Conservation (phyloP, 768 basidiomycete species). For the Kondoa malvinella region DNA sequence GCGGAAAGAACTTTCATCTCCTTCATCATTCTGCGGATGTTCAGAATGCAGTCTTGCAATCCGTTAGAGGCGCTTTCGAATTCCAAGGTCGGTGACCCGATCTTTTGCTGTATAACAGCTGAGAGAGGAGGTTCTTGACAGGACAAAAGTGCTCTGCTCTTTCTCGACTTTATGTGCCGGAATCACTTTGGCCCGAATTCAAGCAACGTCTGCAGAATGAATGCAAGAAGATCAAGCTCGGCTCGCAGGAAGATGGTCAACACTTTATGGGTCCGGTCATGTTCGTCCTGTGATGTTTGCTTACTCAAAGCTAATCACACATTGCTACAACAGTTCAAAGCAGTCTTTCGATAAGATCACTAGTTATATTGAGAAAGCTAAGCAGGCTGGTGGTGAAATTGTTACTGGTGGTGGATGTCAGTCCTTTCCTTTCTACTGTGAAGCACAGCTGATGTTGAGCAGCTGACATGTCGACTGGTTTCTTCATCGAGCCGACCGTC, state of each 20-base stretch:
- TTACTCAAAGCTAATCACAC: not conserved
- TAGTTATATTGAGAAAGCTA: constrained; percentile 68
- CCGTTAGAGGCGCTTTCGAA: constrained; percentile 76
- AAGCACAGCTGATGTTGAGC: constrained; percentile 34
- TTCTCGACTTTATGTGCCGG: constrained; percentile 77
- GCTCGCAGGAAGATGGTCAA: constrained; percentile 51
- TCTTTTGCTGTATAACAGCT: not conserved
- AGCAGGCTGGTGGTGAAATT: constrained; percentile 72
- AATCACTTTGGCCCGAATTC: constrained; percentile 77
- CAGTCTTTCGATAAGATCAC: constrained; percentile 77
- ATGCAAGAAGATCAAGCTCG: constrained; percentile 69
- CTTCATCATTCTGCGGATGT: constrained; percentile 75
- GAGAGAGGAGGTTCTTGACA: constrained; percentile 26
- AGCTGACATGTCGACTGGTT: constrained; percentile 82
- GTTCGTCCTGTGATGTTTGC: constrained; percentile 36
- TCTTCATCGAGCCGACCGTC: constrained; percentile 83
- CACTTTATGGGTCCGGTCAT: constrained; percentile 97
- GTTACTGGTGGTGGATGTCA: constrained; percentile 56
- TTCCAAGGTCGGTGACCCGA: constrained; percentile 53
- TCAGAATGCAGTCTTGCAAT: constrained; percentile 74
- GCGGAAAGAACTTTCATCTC: constrained; percentile 96
- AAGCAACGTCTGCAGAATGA: constrained; percentile 45
- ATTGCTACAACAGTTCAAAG: constrained; percentile 43
- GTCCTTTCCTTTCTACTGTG: too few relatives aligned
- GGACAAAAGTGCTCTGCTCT: constrained; percentile 95